Evolutionary conservation across 2,329 filamentous ascomycete species (phyloP).

Genomic region (Colletotrichum siamense): DNA sequence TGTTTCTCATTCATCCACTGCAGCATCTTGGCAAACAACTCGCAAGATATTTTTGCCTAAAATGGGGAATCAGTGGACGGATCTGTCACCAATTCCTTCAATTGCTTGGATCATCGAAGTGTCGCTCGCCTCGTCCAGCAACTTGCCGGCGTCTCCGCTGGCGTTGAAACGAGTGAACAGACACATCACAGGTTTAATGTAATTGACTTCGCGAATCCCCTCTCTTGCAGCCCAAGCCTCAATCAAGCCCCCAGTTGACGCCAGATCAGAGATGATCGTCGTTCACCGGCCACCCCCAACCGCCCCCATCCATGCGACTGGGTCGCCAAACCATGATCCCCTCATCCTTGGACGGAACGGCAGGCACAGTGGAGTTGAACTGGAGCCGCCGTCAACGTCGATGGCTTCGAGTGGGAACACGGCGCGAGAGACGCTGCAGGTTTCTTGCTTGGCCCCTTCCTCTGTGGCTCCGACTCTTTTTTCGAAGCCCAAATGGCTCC

Average conservation of each 20-base stretch:
- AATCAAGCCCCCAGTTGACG: not conserved
- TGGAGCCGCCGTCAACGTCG: conserved; percentile 9
- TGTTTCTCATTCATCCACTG: not conserved
- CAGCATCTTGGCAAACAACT: not conserved
- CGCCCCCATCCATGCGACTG: conserved; percentile 2
- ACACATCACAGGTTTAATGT: not conserved
- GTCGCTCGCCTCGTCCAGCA: not conserved
- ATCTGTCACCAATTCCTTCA: not conserved
- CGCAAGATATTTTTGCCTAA: not conserved
- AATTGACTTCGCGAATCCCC: not conserved
- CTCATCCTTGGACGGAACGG: conserved; percentile 7
- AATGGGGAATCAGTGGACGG: not conserved
- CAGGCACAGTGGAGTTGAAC: not conserved
- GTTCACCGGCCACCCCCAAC: not conserved
- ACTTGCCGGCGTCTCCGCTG: not conserved
- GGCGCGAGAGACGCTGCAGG: not conserved
- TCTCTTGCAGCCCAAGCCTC: not conserved
- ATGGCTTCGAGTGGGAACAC: conserved; percentile 2
- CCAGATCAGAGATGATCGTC: conserved; percentile 14
- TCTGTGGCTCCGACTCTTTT: not conserved
- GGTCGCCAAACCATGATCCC: not conserved
- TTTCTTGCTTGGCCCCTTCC: not conserved
- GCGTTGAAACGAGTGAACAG: not conserved
- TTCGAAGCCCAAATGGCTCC: not conserved
- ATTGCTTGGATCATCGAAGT: not conserved